Conservation (phyloP, 495 filamentous ascomycete genomes). For the Glarea lozoyensis region DNA sequence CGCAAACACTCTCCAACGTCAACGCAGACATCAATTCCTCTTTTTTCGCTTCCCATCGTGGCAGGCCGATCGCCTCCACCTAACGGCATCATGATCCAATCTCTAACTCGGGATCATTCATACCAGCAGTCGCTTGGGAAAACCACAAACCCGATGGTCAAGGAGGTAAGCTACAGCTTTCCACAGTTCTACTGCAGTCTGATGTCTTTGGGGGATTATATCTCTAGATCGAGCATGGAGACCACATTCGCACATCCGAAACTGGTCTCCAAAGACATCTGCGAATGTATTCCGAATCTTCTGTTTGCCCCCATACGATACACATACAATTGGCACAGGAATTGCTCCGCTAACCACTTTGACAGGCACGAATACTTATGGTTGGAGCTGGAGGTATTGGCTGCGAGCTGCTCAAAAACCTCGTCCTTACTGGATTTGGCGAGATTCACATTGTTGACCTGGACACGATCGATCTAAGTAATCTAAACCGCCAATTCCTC, state of each 20-base stretch:
- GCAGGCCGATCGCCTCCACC: neutral
- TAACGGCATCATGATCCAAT: slow-evolving; percentile 12
- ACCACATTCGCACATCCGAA: too few species aligned
- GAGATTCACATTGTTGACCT: slow-evolving; percentile 95
- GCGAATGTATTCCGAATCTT: too few species aligned
- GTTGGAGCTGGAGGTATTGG: slow-evolving; percentile 96
- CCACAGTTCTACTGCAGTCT: neutral
- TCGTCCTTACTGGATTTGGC: slow-evolving; percentile 87
- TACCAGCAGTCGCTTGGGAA: slow-evolving; percentile 53
- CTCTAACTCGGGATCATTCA: slow-evolving; percentile 46
- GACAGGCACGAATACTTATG: slow-evolving; percentile 82
- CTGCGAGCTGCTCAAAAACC: slow-evolving; percentile 95
- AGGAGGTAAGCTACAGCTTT: slow-evolving; percentile 43
- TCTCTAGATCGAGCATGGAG: too few species aligned
- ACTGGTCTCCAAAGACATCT: too few species aligned
- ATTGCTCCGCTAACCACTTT: slow-evolving; percentile 10
- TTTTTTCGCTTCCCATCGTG: neutral
- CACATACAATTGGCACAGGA: neutral
- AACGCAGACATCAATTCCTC: neutral
- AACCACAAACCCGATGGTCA: slow-evolving; percentile 49
- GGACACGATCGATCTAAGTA: slow-evolving; percentile 96
- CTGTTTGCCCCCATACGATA: neutral
- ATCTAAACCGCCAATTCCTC: slow-evolving; percentile 96
- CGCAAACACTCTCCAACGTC: slow-evolving; percentile 1
- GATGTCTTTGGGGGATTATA: neutral